Evolutionary conservation across 768 basidiomycete genomes (phyloP), one percentile per base, ranked within the genome.

Genomic region (Agaricus sinodeliciosus): DNA sequence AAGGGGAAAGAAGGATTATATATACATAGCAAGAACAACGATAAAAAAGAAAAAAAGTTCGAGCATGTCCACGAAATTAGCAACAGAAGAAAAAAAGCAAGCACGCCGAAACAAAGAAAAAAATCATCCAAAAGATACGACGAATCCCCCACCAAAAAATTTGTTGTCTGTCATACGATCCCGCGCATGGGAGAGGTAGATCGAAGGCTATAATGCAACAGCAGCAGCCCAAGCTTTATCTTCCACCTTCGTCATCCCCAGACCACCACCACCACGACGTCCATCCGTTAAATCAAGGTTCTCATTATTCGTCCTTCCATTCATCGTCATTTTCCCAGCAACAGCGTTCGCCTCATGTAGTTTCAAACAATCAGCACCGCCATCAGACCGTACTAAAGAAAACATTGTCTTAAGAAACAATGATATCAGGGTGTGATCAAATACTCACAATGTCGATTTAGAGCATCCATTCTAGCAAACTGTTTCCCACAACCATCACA

Each of bases 401-500:
- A 8, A 9, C 27, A 12, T 18, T 13, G 35, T 54, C 28, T n/a
- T n/a, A n/a, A 47, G 40, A 36, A 31, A 28, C 15, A 6, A 16
- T 9, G 13, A 28, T 15, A n/a, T 31, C 39, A 22, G 6, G 9
- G 18, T 3, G 16, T 27, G 34, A 16, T 2, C 39, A 34, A 47
- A 48, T 42, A 84, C 90, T 74, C 68, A 93, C 90, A 69, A 72
- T 98, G 95, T 57, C 94, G 72, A 63, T 95, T 95, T 48, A 97
- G 76, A 39, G 94, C 94, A 67, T 97, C 95, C 80, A 96, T 87
- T 55, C 94, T 69, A 28, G 94, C 94, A 73, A 98, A 98, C 59
- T 85, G 90, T 74, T 94, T 90, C 59, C 80, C 78, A 65, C 94
- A 98, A 41, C 92, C 94, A 8, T 94, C 90, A 62, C 95, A 98